Conservation (phyloP, 2,329 filamentous ascomycete genomes). For the Sporothrix globosa region DNA sequence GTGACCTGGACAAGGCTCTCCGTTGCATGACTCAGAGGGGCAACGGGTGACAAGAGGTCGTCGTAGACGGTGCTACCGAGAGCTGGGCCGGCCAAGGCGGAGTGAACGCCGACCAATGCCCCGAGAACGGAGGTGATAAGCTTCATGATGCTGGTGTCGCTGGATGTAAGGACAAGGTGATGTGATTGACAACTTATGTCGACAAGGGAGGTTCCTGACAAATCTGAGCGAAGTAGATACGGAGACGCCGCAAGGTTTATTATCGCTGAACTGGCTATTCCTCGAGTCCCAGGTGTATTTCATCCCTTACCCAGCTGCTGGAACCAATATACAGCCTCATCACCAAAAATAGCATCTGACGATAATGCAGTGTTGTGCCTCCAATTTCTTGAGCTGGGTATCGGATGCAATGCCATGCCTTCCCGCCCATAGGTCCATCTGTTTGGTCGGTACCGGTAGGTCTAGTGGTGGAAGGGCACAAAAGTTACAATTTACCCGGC, state of each 20-base stretch:
- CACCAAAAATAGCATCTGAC: background rate
- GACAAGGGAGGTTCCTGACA: background rate
- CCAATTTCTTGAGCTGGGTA: background rate
- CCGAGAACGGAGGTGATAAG: background rate
- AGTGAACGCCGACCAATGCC: slow-evolving; percentile 28
- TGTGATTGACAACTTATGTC: background rate
- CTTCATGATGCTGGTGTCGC: slow-evolving; percentile 1
- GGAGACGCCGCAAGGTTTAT: background rate
- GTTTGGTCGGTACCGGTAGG: too few species aligned
- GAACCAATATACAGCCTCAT: background rate
- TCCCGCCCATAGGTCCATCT: background rate
- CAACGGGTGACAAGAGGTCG: slow-evolving; percentile 36
- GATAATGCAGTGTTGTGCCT: background rate
- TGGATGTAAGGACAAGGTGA: background rate
- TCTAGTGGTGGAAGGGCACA: background rate
- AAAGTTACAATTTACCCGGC: slow-evolving; percentile 12
- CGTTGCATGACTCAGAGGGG: slow-evolving; percentile 37
- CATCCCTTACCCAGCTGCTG: background rate
- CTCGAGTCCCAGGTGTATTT: background rate
- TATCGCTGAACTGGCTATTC: background rate
- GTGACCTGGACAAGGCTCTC: slow-evolving; percentile 32
- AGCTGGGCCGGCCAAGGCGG: slow-evolving; percentile 32
- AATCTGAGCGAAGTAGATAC: background rate
- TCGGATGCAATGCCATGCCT: background rate
- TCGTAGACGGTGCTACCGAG: slow-evolving; percentile 34